These are phyloP conservation scores for Dioscorea dumetorum DNA, from an alignment of 106 monocot genomes.

Conservation along the genomic window DNA sequence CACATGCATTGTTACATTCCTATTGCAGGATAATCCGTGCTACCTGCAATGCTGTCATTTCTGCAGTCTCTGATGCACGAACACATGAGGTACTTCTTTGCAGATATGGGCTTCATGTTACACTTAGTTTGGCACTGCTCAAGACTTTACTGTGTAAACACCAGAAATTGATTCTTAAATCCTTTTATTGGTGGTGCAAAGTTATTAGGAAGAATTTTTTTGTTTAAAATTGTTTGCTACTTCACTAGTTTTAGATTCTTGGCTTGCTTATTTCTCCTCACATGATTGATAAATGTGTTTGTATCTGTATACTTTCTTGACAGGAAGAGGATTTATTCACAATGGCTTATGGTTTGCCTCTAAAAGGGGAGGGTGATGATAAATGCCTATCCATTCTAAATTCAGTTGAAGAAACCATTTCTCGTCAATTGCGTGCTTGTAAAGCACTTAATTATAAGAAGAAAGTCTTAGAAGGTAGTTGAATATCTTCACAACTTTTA, in stretches of 20 bases:
- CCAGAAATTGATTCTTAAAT: too few relatives aligned
- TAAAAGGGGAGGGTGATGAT: constrained; percentile 81
- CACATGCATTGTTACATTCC: constrained; percentile 85
- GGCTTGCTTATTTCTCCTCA: too few relatives aligned
- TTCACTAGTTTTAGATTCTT: too few relatives aligned
- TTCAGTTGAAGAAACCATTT: constrained; percentile 89
- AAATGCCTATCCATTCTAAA: constrained; percentile 74
- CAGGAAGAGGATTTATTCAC: constrained; percentile 97
- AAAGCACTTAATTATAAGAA: constrained; percentile 61
- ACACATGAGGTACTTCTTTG: constrained; percentile 75
- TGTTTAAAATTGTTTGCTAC: too few relatives aligned
- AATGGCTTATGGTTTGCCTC: constrained; percentile 82
- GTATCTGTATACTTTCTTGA: constrained; percentile 6
- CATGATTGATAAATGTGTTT: too few relatives aligned
- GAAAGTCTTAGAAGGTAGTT: constrained; percentile 61
- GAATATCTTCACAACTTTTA: not conserved
- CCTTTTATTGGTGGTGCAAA: too few relatives aligned
- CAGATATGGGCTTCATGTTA: too few relatives aligned
- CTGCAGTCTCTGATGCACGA: constrained; percentile 78
- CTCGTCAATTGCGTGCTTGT: constrained; percentile 80
- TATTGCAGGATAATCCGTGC: constrained; percentile 83
- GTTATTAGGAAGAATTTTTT: too few relatives aligned
- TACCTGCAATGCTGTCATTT: constrained; percentile 65
- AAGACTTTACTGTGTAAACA: too few relatives aligned
- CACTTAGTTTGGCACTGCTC: too few relatives aligned